These are phyloP conservation scores for Osmanthus fragrans DNA, from an alignment of 257 asterid species.

Conservation along the genomic window DNA sequence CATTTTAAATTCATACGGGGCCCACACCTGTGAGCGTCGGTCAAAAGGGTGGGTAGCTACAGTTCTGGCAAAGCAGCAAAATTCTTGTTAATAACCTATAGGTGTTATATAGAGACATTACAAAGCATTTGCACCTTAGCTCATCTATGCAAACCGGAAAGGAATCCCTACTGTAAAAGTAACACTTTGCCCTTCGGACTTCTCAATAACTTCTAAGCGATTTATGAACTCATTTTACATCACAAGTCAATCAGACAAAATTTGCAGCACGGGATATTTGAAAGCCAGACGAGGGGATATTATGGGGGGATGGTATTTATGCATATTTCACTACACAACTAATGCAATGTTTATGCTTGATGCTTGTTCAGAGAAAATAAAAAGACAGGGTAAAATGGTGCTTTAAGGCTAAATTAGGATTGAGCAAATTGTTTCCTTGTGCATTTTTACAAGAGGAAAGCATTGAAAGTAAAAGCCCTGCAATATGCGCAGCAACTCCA, in stretches of 20 bases:
- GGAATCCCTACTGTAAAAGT: not conserved
- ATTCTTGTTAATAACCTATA: conserved; percentile 1
- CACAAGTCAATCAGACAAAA: too few species aligned
- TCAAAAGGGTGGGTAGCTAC: too few species aligned
- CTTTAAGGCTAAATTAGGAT: not conserved
- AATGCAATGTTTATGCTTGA: not conserved
- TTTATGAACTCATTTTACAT: too few species aligned
- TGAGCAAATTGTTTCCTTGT: not conserved
- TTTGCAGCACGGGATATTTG: too few species aligned
- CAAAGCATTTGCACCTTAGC: not conserved
- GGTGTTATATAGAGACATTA: conserved; percentile 9
- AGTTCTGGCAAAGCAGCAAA: too few species aligned
- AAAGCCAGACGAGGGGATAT: too few species aligned
- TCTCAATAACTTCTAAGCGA: too few species aligned
- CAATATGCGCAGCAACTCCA: not conserved
- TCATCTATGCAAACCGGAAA: too few species aligned
- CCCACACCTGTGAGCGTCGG: too few species aligned
- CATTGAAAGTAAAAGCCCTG: not conserved
- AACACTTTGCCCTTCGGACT: not conserved
- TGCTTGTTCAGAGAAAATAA: conserved; percentile 1
- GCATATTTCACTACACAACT: not conserved
- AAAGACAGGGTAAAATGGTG: not conserved
- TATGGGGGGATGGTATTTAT: not conserved
- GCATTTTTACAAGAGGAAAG: not conserved
- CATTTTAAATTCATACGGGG: too few species aligned